These are phyloP conservation scores for Sanguinoderma infundibulare DNA, from an alignment of 1,284 basidiomycete species.

Conservation along the genomic window DNA sequence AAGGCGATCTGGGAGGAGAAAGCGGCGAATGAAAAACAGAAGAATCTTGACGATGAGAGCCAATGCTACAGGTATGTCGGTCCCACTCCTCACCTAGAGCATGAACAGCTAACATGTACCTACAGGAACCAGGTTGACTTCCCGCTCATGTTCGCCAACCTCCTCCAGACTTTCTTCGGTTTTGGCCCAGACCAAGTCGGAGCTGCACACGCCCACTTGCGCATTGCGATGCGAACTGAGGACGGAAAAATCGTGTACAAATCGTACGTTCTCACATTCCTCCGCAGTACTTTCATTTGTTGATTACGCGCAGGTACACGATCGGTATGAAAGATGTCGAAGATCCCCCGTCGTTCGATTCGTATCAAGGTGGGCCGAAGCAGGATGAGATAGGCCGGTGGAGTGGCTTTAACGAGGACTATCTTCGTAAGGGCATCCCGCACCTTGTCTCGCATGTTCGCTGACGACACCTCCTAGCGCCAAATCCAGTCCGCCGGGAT, in stretches of 20 bases:
- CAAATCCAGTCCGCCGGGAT: background rate
- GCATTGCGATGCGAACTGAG: background rate
- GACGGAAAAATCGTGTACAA: background rate
- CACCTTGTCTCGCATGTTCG: background rate
- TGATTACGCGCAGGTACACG: background rate
- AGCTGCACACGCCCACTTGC: background rate
- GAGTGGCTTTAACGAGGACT: background rate
- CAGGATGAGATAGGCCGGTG: background rate
- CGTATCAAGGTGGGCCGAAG: background rate
- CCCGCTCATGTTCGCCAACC: background rate
- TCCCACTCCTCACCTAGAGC: no score
- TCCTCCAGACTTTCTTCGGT: background rate
- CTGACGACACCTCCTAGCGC: background rate
- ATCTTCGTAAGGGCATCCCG: no score
- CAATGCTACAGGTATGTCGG: background rate
- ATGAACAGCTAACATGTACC: no score
- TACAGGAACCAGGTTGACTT: background rate
- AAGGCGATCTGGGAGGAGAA: background rate
- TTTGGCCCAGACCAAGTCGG: background rate
- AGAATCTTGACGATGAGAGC: background rate
- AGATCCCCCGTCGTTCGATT: background rate
- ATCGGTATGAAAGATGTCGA: background rate
- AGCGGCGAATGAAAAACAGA: background rate
- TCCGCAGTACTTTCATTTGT: background rate
- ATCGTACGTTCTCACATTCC: background rate